A percentile compares a stretch with the other conserved stretches of the same genome.
These are phyloP conservation scores for Pythium folliculosum DNA, from an alignment of 352 stramenopile species.

Conservation along the genomic window DNA sequence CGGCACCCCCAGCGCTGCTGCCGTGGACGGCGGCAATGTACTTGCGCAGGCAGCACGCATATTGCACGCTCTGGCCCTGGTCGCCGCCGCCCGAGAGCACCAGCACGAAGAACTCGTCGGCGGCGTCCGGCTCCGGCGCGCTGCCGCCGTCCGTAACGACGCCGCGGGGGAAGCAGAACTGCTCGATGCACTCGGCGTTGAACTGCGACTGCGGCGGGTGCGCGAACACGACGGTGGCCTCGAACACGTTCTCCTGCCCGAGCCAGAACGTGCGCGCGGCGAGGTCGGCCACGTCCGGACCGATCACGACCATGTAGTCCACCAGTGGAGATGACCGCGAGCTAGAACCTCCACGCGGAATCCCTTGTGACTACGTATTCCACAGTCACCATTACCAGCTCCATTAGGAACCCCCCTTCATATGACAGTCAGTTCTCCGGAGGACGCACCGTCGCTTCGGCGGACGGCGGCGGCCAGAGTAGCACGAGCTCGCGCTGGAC, in stretches of 20 bases:
- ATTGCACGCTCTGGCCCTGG: slow-evolving; percentile 35
- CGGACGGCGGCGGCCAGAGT: slow-evolving; percentile 7
- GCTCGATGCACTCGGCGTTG: slow-evolving; percentile 66
- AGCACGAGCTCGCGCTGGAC: slow-evolving; percentile 26
- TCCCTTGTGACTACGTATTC: too few species aligned
- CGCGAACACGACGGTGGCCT: slow-evolving; percentile 61
- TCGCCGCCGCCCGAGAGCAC: slow-evolving; percentile 30
- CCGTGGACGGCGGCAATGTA: slow-evolving; percentile 1
- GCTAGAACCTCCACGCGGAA: too few species aligned
- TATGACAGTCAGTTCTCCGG: too few species aligned
- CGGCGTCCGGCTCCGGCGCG: not conserved
- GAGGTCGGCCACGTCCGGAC: slow-evolving; percentile 27
- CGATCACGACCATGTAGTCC: slow-evolving; percentile 32
- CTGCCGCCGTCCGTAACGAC: slow-evolving; percentile 14
- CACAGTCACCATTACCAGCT: too few species aligned
- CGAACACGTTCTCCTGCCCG: slow-evolving; percentile 43
- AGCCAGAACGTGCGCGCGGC: slow-evolving; percentile 11
- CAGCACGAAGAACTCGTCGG: slow-evolving; percentile 29
- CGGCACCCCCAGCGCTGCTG: not conserved
- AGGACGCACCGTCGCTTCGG: not conserved
- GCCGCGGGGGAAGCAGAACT: slow-evolving; percentile 70
- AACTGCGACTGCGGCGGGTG: slow-evolving; percentile 70
- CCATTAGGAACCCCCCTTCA: too few species aligned
- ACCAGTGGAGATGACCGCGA: slow-evolving; percentile 2
- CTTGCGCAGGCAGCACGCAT: slow-evolving; percentile 30